Percentiles rank a stretch among this genome's conserved stretches.
These are phyloP conservation scores for Phytophthora capsici DNA, from an alignment of 352 stramenopile genomes.

Conservation along the genomic window DNA sequence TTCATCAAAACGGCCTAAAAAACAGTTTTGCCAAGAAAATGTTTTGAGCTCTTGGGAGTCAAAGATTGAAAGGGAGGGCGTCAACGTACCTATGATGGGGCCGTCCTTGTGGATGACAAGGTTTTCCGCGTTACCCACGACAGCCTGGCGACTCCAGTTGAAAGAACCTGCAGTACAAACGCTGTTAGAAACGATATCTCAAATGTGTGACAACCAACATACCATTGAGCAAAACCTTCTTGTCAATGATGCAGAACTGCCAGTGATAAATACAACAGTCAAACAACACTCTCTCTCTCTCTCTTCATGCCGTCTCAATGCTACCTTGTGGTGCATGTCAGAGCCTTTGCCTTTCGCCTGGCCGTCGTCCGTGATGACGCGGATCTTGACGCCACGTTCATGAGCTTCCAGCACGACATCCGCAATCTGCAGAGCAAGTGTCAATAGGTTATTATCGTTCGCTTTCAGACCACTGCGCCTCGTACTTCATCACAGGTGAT, in stretches of 20 bases:
- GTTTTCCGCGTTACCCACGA: slow-evolving; percentile 73
- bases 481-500: slow-evolving; percentile 76
- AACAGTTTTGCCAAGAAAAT: slow-evolving; percentile 1
- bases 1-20: slow-evolving; percentile 56
- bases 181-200: neutral
- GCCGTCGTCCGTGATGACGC: slow-evolving; percentile 71
- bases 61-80: neutral
- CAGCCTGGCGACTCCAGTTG: slow-evolving; percentile 78
- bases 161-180: slow-evolving; percentile 50
- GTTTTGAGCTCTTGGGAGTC: neutral
- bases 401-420: slow-evolving; percentile 65
- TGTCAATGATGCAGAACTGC: slow-evolving; percentile 79
- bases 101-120: slow-evolving; percentile 59
- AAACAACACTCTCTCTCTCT: neutral
- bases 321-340: slow-evolving; percentile 81
- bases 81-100: slow-evolving; percentile 54
- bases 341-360: slow-evolving; percentile 65
- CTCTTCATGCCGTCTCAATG: neutral
- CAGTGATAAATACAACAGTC: slow-evolving; percentile 9
- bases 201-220: neutral
- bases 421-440: slow-evolving; percentile 46
- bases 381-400: slow-evolving; percentile 54
- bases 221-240: slow-evolving; percentile 66
- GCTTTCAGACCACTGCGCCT: neutral
- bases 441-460: neutral